Percentiles rank a stretch among this genome's conserved stretches.
phyloP scores from a whole-genome alignment of 148 eudicot genomes.

The Cornus suecica region DNA sequence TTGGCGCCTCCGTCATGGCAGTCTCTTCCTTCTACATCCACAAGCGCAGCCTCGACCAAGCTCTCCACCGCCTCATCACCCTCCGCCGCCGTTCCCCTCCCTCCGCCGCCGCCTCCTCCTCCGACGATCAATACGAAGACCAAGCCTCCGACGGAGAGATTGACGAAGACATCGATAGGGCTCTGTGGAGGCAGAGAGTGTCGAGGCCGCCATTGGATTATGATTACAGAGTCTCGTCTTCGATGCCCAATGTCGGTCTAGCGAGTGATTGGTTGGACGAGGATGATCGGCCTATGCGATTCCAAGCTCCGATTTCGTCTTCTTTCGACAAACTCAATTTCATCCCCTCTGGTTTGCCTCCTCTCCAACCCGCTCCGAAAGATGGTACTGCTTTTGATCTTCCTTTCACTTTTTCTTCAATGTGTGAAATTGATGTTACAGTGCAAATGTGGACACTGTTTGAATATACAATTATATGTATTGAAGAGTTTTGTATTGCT shows the following conservation, averaged over 20 bases:
- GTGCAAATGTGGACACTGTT: too few relatives aligned
- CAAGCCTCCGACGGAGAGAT: conserved; percentile 12
- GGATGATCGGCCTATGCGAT: conserved; percentile 9
- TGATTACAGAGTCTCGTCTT: conserved; percentile 43
- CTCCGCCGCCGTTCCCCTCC: neutral
- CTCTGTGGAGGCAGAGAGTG: conserved; percentile 13
- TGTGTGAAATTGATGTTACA: neutral
- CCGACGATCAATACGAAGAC: conserved; percentile 9
- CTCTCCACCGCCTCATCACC: conserved; percentile 57
- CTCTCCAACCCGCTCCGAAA: conserved; percentile 29
- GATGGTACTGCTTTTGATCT: conserved; percentile 24
- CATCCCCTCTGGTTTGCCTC: conserved; percentile 33
- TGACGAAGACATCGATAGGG: conserved; percentile 16
- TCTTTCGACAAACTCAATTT: conserved; percentile 41
- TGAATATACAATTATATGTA: too few relatives aligned
- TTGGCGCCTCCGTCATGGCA: conserved; percentile 88
- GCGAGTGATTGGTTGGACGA: conserved; percentile 34
- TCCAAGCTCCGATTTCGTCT: conserved; percentile 12
- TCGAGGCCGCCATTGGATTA: conserved; percentile 7
- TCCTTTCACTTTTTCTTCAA: too few relatives aligned
- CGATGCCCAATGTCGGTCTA: conserved; percentile 44
- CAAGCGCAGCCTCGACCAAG: conserved; percentile 74
- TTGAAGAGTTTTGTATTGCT: too few relatives aligned
- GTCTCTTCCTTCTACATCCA: conserved; percentile 76
- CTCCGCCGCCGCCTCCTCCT: conserved; percentile 6